phyloP scores from a whole-genome alignment of 1,139 yeast species.

The Geotrichum phurueaensis region DNA sequence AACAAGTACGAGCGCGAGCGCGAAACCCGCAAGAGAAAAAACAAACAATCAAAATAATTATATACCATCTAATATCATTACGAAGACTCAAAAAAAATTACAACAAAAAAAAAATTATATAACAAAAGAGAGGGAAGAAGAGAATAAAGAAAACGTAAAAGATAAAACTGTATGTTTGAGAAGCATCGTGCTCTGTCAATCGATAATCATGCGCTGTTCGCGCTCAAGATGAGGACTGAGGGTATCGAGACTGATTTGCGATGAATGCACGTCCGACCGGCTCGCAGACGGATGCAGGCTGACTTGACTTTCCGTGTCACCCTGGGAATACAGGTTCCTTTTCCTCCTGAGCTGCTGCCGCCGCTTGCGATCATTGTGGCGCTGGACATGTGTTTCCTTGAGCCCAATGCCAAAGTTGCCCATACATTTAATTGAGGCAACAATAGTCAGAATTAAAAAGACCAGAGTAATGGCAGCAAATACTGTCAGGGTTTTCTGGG shows the following conservation, averaged over 20 bases:
- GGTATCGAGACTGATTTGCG: not conserved
- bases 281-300: not conserved
- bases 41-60: slow-evolving; percentile 17
- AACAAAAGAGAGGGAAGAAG: not conserved
- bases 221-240: not conserved
- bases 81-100: not conserved
- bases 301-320: not conserved
- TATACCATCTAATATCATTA: not conserved
- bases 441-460: slow-evolving; percentile 39
- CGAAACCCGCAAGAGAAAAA: slow-evolving; percentile 53
- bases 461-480: slow-evolving; percentile 46
- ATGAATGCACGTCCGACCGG: not conserved
- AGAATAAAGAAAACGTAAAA: not conserved
- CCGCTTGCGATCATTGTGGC: not conserved
- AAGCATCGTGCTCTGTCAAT: not conserved
- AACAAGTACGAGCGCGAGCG: slow-evolving; percentile 85
- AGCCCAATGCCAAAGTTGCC: slow-evolving; percentile 43
- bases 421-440: slow-evolving; percentile 38
- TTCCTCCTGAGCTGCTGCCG: not conserved
- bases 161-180: not conserved
- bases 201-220: slow-evolving; percentile 10
- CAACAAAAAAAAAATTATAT: not conserved
- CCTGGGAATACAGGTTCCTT: too few relatives aligned
- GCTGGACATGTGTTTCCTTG: slow-evolving; percentile 18
- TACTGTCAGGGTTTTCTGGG: slow-evolving; percentile 44